phyloP scores from a whole-genome alignment of 176 grass and related monocot genomes.

The Musa acuminata region DNA sequence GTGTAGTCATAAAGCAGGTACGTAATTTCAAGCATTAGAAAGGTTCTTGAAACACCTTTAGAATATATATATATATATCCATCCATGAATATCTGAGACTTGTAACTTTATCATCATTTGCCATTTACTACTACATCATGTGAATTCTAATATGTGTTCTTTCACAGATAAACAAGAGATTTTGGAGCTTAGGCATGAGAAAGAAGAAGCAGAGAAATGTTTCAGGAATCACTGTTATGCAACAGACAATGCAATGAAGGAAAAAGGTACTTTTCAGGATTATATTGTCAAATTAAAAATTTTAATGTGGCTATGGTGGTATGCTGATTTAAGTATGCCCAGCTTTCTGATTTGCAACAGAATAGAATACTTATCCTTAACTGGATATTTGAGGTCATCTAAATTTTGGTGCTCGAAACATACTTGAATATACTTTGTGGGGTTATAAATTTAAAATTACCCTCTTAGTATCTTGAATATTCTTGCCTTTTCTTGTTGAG shows the following conservation, averaged over 20 bases:
- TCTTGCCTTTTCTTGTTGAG: not conserved
- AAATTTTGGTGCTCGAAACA: no score
- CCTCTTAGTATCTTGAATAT: no score
- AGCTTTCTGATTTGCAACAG: not conserved
- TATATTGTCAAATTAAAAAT: constrained; percentile 21
- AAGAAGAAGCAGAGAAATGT: constrained; percentile 61
- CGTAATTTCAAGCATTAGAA: no score
- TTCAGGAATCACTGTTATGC: constrained; percentile 37
- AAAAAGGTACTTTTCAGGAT: constrained; percentile 49
- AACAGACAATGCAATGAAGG: constrained; percentile 46
- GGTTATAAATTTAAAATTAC: no score
- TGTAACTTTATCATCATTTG: not conserved
- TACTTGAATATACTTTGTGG: no score
- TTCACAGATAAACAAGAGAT: constrained; percentile 55
- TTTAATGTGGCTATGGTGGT: not conserved
- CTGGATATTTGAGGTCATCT: no score
- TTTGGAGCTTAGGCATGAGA: constrained; percentile 58
- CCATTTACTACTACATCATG: not conserved
- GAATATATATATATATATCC: no score
- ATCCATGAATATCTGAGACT: not conserved
- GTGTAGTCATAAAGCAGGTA: no score
- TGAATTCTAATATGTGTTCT: constrained; percentile 17
- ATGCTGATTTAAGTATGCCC: not conserved
- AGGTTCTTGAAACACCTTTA: no score
- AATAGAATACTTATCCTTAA: not conserved